Base-by-base conservation (phyloP, 1,284 basidiomycete species). In the Tilletia caries region DNA sequence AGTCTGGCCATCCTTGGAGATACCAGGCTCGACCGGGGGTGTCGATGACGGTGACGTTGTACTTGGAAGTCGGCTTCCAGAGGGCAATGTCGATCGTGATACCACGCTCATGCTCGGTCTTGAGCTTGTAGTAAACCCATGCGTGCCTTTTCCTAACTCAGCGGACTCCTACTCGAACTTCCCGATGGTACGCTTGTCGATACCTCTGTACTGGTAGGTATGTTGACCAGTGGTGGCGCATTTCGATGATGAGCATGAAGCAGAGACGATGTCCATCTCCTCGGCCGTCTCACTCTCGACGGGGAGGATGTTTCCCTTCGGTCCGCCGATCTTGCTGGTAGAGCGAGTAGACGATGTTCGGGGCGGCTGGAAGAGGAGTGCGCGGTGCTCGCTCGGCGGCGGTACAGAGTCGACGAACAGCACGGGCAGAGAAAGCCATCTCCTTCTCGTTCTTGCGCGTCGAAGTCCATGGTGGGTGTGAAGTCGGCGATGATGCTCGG, bases 171-270 rank as follows among this genome's bases (percentile, higher is more conserved):
- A 98, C 90, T 99, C 96, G 89, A 98, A 98, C 76, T 98, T 98
- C 88, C 98, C 95, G 83, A 98, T 97, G 86, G 95, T 98, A 91
- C 96, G 95, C 89, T 98, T 98, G 87, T 99, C 96, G 88, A 99
- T 98, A 93, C 96, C 95, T 91, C 95, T 96, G 86, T 96, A 98
- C 91, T 98, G 98, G 93, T 98, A n/a, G n/a, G 98, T 90, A 87
- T 98, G 89, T 89, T 99, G 96, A 83, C 95, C 96, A 84, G 96
- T 98, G 85, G 95, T 98, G 87, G 95, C 98, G 77, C 95, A 98
- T 89, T 98, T 98, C 37, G 37, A 41, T 5, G 37, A 41, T 41
- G 37, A 41, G 13, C 37, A 41, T 41, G 37, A 41, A 5, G 37
- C 13, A 5, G 37, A 41, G 37, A 41, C 37, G 37, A 5, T 41